Base-by-base conservation (phyloP, 1,284 basidiomycete genomes). In the Gomphus bonarii region DNA sequence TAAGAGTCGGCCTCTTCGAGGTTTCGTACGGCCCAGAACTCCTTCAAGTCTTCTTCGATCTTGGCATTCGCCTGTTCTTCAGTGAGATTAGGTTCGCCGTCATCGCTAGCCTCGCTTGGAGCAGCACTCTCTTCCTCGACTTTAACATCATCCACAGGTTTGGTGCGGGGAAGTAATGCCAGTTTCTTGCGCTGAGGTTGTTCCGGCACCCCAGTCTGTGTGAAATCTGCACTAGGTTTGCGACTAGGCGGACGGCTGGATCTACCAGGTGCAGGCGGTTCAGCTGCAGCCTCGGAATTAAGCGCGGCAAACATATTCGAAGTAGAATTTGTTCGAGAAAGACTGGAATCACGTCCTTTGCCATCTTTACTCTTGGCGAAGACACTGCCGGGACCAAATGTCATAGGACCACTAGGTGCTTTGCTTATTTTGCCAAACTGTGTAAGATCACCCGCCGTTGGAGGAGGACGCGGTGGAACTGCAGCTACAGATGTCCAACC, bases 221-320 rank as follows among this genome's bases (percentile, higher is more conserved):
- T 69, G 33, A 77, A 67, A 63, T 78, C 77, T 57, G 78, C 69
- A 60, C 76, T 81, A 38, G 73, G 66, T 65, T 79, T 81, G 57
- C 78, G 75, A 63, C 73, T 77, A 12, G 75, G 71, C 35, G 74
- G 73, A 54, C 72, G 70, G 61, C 70, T 78, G 58, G 72, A 70
- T 66, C 79, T 86, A 65, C 67, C 61, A 8, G 65, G 59, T 9
- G 70, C 63, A 35, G 73, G 62, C n/a, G 73, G 66, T 31, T 81
- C 82, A 1, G 69, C 72, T 2, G 73, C 68, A 25, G 80, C 75
- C 58, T 81, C 81, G 31, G 73, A 63, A 60, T 73, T 75, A 52
- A 91, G 81, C 75, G 88, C 79, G 16, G 82, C 84, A 75, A 95
- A 95, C 88, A 93, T 95, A 72, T 95, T 97, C 60, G 81, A 78